Base-by-base conservation (phyloP, 2,329 filamentous ascomycete genomes). In the Coniosporium tulheliwenetii region DNA sequence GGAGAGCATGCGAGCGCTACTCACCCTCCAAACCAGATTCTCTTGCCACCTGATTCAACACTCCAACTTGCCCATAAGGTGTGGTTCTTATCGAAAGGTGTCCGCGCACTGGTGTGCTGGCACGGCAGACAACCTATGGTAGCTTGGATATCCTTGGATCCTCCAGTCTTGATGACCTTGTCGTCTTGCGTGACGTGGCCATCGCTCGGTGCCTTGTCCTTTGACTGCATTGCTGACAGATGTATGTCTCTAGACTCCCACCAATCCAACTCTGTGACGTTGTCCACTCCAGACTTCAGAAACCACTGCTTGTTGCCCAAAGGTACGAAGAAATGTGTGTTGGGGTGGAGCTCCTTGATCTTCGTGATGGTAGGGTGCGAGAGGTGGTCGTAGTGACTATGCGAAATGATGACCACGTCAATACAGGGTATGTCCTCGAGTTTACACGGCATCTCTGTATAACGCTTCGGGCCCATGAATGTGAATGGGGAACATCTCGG, bases 321-420 rank as follows among this genome's bases (percentile, higher is more conserved):
- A 0, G 85, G 85, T 15, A 86, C 86, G 47, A 94, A 91, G 63
- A 91, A 95, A 47, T 93, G 85, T 34, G 76, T 85, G 10, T 81
- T 71, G 0, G 85, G 85, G 52, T 91, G 78, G 40, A 72, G 67
- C 48, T 75, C 70, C 41, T 77, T 69, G 40, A 95, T 71, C 50
- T 84, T 75, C 45, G 73, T 69, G 15, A 93, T 73, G 0, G 81
- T 85, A 0, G 77, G 71, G 50, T 85, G 77, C 1, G 82, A 89
- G 10, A 96, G 67, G 55, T 95, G 89, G 60, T 95, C 89, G 58
- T 95, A 95, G 62, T 95, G 89, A 51, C 79, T 86, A 61, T 95
- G 87, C 13, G 79, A 85, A 49, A 94, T 93, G 41, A 91, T 55
- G 2, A 70, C 81, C 26, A 78, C 75, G 52, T 91, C 83, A 36